phyloP scores from a whole-genome alignment of 1,284 basidiomycete genomes.

The Trametes versicolor region DNA sequence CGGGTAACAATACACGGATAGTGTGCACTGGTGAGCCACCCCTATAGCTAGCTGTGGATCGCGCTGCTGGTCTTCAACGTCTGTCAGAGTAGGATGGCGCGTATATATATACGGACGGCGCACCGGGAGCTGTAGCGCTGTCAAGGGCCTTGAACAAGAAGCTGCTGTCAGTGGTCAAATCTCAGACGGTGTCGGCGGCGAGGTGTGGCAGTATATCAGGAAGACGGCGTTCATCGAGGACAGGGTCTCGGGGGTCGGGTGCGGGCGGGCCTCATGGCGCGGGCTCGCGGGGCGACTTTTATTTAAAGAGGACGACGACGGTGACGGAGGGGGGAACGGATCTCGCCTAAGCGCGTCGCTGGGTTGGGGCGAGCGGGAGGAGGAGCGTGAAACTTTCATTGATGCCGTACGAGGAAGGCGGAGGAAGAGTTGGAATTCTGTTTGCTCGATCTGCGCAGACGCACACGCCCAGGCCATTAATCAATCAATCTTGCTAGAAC shows the following conservation, averaged over 20 bases:
- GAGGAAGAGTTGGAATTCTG: slow-evolving; percentile 31
- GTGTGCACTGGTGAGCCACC: slow-evolving; percentile 3
- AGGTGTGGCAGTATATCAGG: slow-evolving; percentile 6
- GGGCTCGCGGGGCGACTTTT: neutral
- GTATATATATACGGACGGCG: slow-evolving; percentile 27
- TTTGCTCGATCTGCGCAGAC: slow-evolving; percentile 33
- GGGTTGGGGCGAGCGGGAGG: slow-evolving; percentile 9
- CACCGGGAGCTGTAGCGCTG: slow-evolving; percentile 34
- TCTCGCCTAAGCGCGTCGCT: slow-evolving; percentile 19
- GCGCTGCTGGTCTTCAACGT: slow-evolving; percentile 4
- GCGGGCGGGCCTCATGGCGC: slow-evolving; percentile 2
- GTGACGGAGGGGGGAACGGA: too few species aligned
- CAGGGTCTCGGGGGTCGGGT: slow-evolving; percentile 17
- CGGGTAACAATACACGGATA: neutral
- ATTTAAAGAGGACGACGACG: slow-evolving; percentile 1
- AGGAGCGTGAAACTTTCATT: slow-evolving; percentile 31
- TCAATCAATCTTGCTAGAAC: slow-evolving; percentile 44
- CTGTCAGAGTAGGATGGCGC: slow-evolving; percentile 8
- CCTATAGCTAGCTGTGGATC: neutral
- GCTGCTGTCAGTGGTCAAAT: slow-evolving; percentile 29
- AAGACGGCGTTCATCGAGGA: slow-evolving; percentile 28
- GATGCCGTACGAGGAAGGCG: slow-evolving; percentile 31
- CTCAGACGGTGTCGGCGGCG: slow-evolving; percentile 19
- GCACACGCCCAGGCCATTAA: slow-evolving; percentile 36
- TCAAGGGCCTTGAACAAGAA: slow-evolving; percentile 23